A percentile compares a stretch with the other conserved stretches of the same genome.
These are phyloP conservation scores for Penicillium bialowiezense DNA, from an alignment of 495 filamentous ascomycete species.

Conservation along the genomic window DNA sequence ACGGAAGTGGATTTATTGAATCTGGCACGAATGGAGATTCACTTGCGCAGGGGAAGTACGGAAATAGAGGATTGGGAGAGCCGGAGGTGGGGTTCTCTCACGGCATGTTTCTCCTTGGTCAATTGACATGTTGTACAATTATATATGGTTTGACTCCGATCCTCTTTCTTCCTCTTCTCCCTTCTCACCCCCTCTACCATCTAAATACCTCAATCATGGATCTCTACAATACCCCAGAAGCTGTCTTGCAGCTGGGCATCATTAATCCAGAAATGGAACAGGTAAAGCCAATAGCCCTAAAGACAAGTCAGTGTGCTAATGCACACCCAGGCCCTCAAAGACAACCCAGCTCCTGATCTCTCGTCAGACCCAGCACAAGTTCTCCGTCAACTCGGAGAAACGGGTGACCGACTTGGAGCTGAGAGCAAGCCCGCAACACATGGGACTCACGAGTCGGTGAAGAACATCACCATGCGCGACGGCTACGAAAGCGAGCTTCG, in stretches of 20 bases:
- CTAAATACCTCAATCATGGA: background rate
- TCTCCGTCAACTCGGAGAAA: background rate
- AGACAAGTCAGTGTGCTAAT: background rate
- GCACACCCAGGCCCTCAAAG: background rate
- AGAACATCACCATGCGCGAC: background rate
- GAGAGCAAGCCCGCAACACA: background rate
- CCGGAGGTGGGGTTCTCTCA: no score
- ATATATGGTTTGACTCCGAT: background rate
- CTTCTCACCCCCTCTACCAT: no score
- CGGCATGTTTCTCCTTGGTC: no score
- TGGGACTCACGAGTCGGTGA: background rate
- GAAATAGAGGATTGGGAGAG: no score
- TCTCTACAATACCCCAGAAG: background rate
- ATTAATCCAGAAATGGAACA: background rate
- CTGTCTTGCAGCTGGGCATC: background rate
- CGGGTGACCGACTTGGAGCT: background rate
- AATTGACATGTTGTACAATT: no score
- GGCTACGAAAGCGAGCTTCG: background rate
- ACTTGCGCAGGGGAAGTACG: no score
- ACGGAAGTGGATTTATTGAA: no score
- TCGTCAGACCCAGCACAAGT: background rate
- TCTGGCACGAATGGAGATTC: no score
- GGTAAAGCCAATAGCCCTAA: background rate
- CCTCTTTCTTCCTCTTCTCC: background rate
- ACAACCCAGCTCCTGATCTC: background rate